Conservation (phyloP, 2,329 filamentous ascomycete species). For the Nemania sp. region DNA sequence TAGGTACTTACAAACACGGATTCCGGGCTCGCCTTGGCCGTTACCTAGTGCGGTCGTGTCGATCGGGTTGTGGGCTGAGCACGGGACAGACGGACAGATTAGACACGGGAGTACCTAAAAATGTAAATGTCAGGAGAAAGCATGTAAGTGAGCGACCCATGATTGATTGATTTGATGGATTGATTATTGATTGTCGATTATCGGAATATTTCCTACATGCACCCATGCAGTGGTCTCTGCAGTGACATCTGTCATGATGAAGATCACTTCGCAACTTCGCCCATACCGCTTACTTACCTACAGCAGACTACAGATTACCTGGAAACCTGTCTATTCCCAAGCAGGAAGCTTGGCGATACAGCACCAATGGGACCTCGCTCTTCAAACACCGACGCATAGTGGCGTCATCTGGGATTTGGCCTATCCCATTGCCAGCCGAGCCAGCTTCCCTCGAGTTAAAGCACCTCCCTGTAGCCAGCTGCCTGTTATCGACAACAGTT, state of each 20-base stretch:
- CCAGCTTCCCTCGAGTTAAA: slow-evolving; percentile 4
- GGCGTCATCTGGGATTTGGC: slow-evolving; percentile 9
- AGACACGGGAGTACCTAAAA: too few species aligned
- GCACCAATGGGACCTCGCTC: slow-evolving; percentile 20
- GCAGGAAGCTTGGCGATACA: slow-evolving; percentile 3
- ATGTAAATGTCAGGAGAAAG: too few species aligned
- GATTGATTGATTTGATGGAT: too few species aligned
- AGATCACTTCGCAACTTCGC: slow-evolving; percentile 19
- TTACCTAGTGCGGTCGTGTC: not conserved
- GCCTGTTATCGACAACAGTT: slow-evolving; percentile 26
- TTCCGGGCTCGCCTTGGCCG: not conserved
- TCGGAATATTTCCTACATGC: not conserved
- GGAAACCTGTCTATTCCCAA: slow-evolving; percentile 10
- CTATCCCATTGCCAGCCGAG: slow-evolving; percentile 16
- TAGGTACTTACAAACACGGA: too few species aligned
- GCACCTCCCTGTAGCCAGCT: slow-evolving; percentile 13
- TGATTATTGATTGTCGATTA: slow-evolving; percentile 12
- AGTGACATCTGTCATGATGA: slow-evolving; percentile 9
- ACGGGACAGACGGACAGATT: too few species aligned
- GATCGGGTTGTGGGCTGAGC: not conserved
- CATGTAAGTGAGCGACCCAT: slow-evolving; percentile 15
- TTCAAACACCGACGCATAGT: slow-evolving; percentile 2
- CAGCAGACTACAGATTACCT: too few species aligned
- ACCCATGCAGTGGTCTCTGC: too few species aligned
- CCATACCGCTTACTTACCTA: not conserved